phyloP scores from a whole-genome alignment of 2,329 filamentous ascomycete species.

The Fusarium devonianum region DNA sequence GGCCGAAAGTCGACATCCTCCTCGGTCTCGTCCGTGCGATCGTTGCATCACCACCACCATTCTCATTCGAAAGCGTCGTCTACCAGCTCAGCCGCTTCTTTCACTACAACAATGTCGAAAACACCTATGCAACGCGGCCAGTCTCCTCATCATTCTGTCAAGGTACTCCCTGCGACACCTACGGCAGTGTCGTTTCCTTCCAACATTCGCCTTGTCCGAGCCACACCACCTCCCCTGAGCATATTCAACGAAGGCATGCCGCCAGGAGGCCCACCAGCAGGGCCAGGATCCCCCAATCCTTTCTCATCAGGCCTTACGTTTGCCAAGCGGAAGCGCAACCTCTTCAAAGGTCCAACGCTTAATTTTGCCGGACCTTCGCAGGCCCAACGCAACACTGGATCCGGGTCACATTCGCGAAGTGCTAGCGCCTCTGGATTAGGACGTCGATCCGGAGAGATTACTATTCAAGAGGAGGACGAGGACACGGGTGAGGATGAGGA shows the following conservation, averaged over 20 bases:
- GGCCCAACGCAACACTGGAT: constrained; percentile 46
- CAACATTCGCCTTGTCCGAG: constrained; percentile 82
- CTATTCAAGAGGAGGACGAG: constrained; percentile 73
- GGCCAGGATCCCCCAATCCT: constrained; percentile 64
- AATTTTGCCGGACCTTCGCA: constrained; percentile 56
- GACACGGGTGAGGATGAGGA: constrained; percentile 53
- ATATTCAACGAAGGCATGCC: constrained; percentile 68
- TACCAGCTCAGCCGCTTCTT: constrained; percentile 81
- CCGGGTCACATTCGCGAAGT: constrained; percentile 59
- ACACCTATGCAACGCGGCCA: constrained; percentile 69
- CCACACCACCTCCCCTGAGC: constrained; percentile 58
- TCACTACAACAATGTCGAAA: constrained; percentile 74
- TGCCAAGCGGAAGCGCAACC: constrained; percentile 79
- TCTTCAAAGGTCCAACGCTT: constrained; percentile 82
- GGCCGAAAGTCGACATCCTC: constrained; percentile 96
- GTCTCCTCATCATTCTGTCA: constrained; percentile 88
- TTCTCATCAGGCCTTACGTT: constrained; percentile 73
- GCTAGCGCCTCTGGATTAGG: constrained; percentile 70
- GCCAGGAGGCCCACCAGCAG: constrained; percentile 46
- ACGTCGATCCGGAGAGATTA: constrained; percentile 75
- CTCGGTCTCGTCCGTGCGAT: constrained; percentile 90
- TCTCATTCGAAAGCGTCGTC: constrained; percentile 94
- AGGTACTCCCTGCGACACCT: constrained; percentile 92
- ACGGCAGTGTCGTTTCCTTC: constrained; percentile 78
- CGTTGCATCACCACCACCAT: constrained; percentile 85